Base-by-base conservation (phyloP, 441 rosid genomes). In the Corymbia calophylla region DNA sequence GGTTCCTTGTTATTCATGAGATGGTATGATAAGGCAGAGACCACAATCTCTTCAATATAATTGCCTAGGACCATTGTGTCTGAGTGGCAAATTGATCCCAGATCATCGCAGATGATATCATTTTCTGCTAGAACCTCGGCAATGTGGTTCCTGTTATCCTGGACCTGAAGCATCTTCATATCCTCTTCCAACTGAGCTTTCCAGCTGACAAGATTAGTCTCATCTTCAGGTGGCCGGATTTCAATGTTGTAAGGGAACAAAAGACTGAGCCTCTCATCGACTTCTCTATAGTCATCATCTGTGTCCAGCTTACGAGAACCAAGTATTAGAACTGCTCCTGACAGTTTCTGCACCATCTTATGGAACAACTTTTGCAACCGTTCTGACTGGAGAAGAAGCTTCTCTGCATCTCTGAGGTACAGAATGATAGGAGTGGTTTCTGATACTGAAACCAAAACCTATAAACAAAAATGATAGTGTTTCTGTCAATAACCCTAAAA, bases 81-180 rank as follows among this genome's bases (percentile, higher is more conserved):
- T 56, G 97, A 95, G 23, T 92, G 96, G 91, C 97, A 98, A 87
- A 98, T 95, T 87, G 97, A 94, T 88, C 94, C 95, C 91, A 98
- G 91, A 92, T 96, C 99, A 88, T 95, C 97, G 47, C 99, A 98
- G 89, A 96, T 97, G 56, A 98, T 93, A 88, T 96, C 99, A 91
- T 98, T 98, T 55, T 97, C 94, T 1, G 99, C 95, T 86, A 98
- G 98, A 44, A 96, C 99, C 90, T 98, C 99, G 2, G 97, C 96
- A 88, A 97, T 96, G 92, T 97, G 99, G 93, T 97, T 96, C 92
- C 94, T 97, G 94, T 98, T 98, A 92, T 98, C 99, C 92, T 95
- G 98, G 91, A 94, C 93, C 89, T 96, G 98, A 64, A 98, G 95
- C 91, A 77, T 89, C 92, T 96, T 98, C 98, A 96, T 96, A 93